Base-by-base conservation (phyloP, 192 early-diverging fungal species). In the Umbelopsis ramanniana region DNA sequence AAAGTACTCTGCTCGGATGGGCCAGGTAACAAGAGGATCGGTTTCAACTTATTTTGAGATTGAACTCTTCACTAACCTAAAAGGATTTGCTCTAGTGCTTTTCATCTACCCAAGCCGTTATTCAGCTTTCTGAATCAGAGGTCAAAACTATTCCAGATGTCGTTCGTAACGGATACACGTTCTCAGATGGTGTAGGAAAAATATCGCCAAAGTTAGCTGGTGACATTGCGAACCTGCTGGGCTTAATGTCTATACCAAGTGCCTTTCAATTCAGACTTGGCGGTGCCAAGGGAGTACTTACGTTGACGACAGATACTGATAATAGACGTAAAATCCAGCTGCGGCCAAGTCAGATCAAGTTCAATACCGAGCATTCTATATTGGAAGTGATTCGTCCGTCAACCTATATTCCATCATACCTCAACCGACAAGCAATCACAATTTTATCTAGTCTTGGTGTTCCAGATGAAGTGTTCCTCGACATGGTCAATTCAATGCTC, bases 121-220 rank as follows among this genome's bases (percentile, higher is more conserved):
- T 75, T 3, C 70, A 72, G 2, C 47, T 92, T 11, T 26, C 57
- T 6, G 68, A 69, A 5, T 48, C 78, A 5, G 81, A 89, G 3
- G 79, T 90, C 0, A 54, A 70, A 35, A 46, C 67, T 1, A 85
- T 93, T 47, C 66, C 68, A 0, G 93, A 95, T 57, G 77, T 95
- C 46, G 75, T 81, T 47, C 67, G 76, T 4, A 82, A 91, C 57
- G 80, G 81, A 5, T 91, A 78, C 57, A 81, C 66, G 1, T 95
- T 95, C 69, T 91, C 90, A 26, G 93, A 95, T 75, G 93, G 93
- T 6, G 84, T 90, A 12, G 93, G 93, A 29, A 81, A 81, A 10
- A 84, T 95, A 37, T 89, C 89, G 0, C 67, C 53, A 4, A 52
- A 43, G 1, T 68, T 94, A 35, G 84, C 89, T 10, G 37, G 69